phyloP scores from a whole-genome alignment of 805 yeast genomes.

The Nakazawaea siamensis region DNA sequence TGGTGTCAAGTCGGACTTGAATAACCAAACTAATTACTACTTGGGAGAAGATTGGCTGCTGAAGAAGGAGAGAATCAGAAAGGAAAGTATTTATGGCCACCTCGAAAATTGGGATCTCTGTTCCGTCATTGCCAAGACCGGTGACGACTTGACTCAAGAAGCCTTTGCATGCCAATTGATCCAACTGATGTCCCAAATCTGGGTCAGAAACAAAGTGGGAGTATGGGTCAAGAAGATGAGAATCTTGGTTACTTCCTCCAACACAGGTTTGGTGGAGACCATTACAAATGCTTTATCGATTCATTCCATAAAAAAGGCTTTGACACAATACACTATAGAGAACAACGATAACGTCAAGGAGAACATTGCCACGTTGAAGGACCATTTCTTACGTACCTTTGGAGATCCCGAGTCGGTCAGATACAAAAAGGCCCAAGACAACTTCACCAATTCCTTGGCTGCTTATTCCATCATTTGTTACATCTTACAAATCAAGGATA shows the following conservation, averaged over 20 bases:
- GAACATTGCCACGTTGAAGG: conserved; percentile 60
- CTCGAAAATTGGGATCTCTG: conserved; percentile 89
- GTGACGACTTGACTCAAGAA: conserved; percentile 92
- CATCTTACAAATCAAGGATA: conserved; percentile 84
- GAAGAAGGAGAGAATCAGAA: conserved; percentile 73
- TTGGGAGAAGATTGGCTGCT: conserved; percentile 91
- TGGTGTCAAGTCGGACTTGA: conserved; percentile 38
- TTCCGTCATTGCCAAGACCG: conserved; percentile 94
- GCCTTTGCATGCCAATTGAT: conserved; percentile 96
- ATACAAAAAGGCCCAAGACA: conserved; percentile 71
- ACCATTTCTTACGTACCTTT: conserved; percentile 70
- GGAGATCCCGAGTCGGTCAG: conserved; percentile 51
- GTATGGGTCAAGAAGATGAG: conserved; percentile 95
- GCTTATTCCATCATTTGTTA: conserved; percentile 89
- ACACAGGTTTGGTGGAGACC: conserved; percentile 90
- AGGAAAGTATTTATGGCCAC: conserved; percentile 75
- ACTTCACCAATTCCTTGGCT: conserved; percentile 81
- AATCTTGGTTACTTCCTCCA: conserved; percentile 83
- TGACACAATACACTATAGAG: conserved; percentile 66
- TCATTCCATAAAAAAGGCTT: conserved; percentile 88
- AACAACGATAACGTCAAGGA: conserved; percentile 67
- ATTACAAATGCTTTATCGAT: conserved; percentile 90
- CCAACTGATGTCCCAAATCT: conserved; percentile 75
- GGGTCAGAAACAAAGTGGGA: conserved; percentile 62
- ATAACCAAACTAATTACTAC: conserved; percentile 30